Conservation (phyloP, 169 alveolate species). For the Plasmodium gonderi region DNA sequence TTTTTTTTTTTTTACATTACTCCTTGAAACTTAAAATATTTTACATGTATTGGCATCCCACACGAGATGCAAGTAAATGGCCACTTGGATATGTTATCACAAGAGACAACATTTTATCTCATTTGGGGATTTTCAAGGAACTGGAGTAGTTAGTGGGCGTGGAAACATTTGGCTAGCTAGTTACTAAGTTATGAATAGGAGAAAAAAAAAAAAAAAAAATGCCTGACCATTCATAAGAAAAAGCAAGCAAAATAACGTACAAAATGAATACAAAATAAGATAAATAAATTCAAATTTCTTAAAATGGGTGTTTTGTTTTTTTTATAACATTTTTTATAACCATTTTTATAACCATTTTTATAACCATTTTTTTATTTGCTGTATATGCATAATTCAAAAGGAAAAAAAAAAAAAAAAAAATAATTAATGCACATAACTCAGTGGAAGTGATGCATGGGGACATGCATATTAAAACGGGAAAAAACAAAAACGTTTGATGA, state of each 20-base stretch:
- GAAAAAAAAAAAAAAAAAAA: no score
- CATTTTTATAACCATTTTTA: neutral
- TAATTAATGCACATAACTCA: no score
- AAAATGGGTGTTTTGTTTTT: neutral
- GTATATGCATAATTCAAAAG: no score
- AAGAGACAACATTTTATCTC: no score
- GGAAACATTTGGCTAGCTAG: neutral
- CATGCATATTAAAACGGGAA: neutral
- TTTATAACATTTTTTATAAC: neutral
- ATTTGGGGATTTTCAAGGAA: no score
- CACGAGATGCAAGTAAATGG: no score
- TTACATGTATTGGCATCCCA: no score
- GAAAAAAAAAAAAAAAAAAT: slow-evolving; percentile 11
- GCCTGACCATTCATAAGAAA: neutral
- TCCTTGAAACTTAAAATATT: no score
- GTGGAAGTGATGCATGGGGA: no score
- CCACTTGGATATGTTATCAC: no score
- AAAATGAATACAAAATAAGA: neutral
- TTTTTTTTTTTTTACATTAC: neutral
- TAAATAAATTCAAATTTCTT: neutral
- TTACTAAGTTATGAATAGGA: neutral
- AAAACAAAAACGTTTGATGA: neutral
- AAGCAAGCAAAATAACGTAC: neutral
- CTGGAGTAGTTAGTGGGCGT: no score
- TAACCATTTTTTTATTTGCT: no score